Evolutionary conservation across 192 early-diverging fungal species (phyloP).

Genomic region (Tieghemiomyces parasiticus): DNA sequence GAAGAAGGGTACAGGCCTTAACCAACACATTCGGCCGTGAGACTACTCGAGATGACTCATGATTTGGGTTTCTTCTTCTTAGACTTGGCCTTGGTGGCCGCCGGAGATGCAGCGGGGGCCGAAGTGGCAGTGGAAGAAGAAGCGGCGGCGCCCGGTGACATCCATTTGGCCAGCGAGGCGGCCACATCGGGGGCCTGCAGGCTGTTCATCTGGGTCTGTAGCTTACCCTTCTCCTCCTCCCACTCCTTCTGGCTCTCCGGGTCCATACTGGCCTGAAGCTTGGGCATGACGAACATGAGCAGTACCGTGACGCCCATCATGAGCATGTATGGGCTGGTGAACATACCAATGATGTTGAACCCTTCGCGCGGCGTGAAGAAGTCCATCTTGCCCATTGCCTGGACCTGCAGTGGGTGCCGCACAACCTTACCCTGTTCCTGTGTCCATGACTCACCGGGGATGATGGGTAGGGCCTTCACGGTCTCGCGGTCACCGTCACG

Average conservation of each 20-base stretch:
- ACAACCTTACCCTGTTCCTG: neutral
- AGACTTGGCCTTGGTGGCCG: too few relatives aligned
- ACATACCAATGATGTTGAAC: slow-evolving; percentile 39
- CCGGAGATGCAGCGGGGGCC: too few relatives aligned
- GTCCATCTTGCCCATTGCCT: slow-evolving; percentile 23
- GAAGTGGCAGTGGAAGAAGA: too few relatives aligned
- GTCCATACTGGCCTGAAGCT: slow-evolving; percentile 42
- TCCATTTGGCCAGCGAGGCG: slow-evolving; percentile 10
- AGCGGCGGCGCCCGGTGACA: neutral
- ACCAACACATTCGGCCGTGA: too few relatives aligned
- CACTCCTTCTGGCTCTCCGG: slow-evolving; percentile 34
- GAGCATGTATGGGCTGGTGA: slow-evolving; percentile 51
- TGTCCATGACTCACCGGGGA: neutral
- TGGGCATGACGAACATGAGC: slow-evolving; percentile 45
- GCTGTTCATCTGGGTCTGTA: slow-evolving; percentile 6
- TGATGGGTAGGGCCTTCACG: neutral
- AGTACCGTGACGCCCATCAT: slow-evolving; percentile 43
- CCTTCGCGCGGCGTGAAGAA: slow-evolving; percentile 37
- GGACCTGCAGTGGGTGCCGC: slow-evolving; percentile 23
- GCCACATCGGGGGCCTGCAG: slow-evolving; percentile 3
- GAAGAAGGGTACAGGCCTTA: too few relatives aligned
- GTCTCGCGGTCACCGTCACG: neutral
- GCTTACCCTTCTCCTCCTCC: slow-evolving; percentile 15
- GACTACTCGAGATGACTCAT: too few relatives aligned
- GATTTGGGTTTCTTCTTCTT: too few relatives aligned